phyloP scores from a whole-genome alignment of 2,329 filamentous ascomycete species.

The Rhynchosporium graminicola region DNA sequence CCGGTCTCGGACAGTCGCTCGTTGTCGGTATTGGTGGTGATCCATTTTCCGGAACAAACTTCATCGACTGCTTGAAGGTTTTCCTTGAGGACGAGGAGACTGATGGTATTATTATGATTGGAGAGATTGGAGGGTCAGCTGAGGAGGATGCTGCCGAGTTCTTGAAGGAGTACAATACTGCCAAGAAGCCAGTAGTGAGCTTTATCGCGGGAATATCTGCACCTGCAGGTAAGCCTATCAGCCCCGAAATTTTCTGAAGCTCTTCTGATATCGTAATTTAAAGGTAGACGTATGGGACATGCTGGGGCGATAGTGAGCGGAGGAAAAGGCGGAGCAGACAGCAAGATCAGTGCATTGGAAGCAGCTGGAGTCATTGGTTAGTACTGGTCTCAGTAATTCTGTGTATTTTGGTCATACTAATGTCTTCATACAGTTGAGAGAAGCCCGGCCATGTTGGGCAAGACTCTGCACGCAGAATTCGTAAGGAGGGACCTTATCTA shows the following conservation, averaged over 20 bases:
- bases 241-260: too few relatives aligned
- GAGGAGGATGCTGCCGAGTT: conserved; percentile 99
- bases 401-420: too few relatives aligned
- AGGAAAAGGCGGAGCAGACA: conserved; percentile 96
- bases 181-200: conserved; percentile 93
- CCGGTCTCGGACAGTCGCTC: conserved; percentile 94
- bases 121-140: conserved; percentile 95
- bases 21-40: conserved; percentile 98
- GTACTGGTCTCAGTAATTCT: too few relatives aligned
- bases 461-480: conserved; percentile 92
- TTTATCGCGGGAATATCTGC: conserved; percentile 99
- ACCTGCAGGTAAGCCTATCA: conserved; percentile 55
- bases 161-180: conserved; percentile 86
- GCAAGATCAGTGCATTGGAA: conserved; percentile 95
- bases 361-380: conserved; percentile 79
- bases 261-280: too few relatives aligned
- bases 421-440: conserved; percentile 62
- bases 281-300: conserved; percentile 94
- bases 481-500: conserved; percentile 95
- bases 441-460: conserved; percentile 87
- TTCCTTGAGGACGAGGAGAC: conserved; percentile 96
- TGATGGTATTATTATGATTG: conserved; percentile 99
- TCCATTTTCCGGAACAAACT: conserved; percentile 98
- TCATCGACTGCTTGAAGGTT: conserved; percentile 98
- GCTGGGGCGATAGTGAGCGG: conserved; percentile 95